Evolutionary conservation across 495 filamentous ascomycete species (phyloP).

Genomic region (Pseudomonodictys pantanalensis): DNA sequence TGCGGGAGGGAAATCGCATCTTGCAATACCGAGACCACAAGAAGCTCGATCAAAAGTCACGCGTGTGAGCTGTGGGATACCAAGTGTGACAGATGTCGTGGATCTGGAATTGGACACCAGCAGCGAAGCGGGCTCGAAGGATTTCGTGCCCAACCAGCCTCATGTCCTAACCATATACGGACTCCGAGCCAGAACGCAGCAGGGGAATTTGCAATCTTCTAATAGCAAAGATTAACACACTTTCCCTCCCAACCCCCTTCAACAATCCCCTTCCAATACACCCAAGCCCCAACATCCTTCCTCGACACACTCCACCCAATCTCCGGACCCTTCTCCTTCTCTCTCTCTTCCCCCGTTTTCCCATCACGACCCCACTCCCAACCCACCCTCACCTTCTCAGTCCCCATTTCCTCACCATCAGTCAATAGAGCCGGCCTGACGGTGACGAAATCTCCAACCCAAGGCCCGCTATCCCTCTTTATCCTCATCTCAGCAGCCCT

Average conservation of each 20-base stretch:
- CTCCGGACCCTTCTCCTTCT: constrained; percentile 29
- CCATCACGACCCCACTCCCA: constrained; percentile 27
- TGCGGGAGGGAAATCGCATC: too few relatives aligned
- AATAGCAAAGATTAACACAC: constrained; percentile 29
- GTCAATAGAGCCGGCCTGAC: constrained; percentile 47
- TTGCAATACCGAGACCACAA: too few relatives aligned
- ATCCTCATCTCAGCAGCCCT: constrained; percentile 52
- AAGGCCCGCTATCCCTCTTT: constrained; percentile 15
- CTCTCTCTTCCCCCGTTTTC: constrained; percentile 16
- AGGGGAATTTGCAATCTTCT: too few relatives aligned
- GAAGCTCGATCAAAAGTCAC: too few relatives aligned
- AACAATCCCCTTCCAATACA: constrained; percentile 29
- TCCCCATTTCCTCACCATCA: constrained; percentile 29
- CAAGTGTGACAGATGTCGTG: too few relatives aligned
- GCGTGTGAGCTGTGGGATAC: too few relatives aligned
- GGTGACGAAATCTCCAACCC: constrained; percentile 46
- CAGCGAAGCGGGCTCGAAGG: too few relatives aligned
- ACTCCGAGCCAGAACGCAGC: too few relatives aligned
- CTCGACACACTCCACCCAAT: constrained; percentile 36
- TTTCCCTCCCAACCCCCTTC: constrained; percentile 27
- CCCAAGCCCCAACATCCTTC: constrained; percentile 40
- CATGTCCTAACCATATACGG: too few relatives aligned
- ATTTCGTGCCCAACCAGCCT: too few relatives aligned
- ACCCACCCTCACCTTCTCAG: constrained; percentile 30
- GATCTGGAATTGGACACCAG: too few relatives aligned